These are phyloP conservation scores for Nannochloropsis gaditana DNA, from an alignment of 108 stramenopile genomes.

Conservation along the genomic window DNA sequence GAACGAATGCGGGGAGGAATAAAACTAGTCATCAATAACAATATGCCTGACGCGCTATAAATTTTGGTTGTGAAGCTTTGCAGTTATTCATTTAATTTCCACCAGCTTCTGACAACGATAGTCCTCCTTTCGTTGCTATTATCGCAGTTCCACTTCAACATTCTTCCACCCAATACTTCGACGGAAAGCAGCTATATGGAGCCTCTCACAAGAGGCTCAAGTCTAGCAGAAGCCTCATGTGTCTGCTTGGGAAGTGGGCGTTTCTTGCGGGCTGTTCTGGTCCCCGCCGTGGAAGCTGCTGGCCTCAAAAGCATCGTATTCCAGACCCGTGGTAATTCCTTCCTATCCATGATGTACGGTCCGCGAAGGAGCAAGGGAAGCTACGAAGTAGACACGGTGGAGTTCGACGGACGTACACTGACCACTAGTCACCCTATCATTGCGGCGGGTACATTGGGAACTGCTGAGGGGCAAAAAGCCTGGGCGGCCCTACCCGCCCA, in stretches of 20 bases:
- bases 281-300: slow-evolving; percentile 60
- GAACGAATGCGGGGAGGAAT: no score
- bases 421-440: slow-evolving; percentile 54
- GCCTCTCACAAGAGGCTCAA: neutral
- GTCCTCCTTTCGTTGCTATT: no score
- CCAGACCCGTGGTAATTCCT: slow-evolving; percentile 66
- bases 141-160: no score
- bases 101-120: no score
- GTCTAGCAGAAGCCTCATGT: slow-evolving; percentile 42
- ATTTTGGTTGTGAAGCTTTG: no score
- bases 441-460: slow-evolving; percentile 66
- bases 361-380: slow-evolving; percentile 17
- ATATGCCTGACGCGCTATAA: no score
- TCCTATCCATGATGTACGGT: slow-evolving; percentile 53
- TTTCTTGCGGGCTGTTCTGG: slow-evolving; percentile 72
- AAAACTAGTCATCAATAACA: no score
- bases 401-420: slow-evolving; percentile 52
- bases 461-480: slow-evolving; percentile 53
- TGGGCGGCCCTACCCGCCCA: slow-evolving; percentile 47
- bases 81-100: no score
- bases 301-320: slow-evolving; percentile 53
- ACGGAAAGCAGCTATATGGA: neutral
- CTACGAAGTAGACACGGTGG: slow-evolving; percentile 66
- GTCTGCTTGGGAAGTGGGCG: slow-evolving; percentile 75
- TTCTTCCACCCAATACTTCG: neutral